A percentile compares a stretch with the other conserved stretches of the same genome.
These are phyloP conservation scores for Camelina neglecta DNA, from an alignment of 345 rosid species.

Conservation along the genomic window DNA sequence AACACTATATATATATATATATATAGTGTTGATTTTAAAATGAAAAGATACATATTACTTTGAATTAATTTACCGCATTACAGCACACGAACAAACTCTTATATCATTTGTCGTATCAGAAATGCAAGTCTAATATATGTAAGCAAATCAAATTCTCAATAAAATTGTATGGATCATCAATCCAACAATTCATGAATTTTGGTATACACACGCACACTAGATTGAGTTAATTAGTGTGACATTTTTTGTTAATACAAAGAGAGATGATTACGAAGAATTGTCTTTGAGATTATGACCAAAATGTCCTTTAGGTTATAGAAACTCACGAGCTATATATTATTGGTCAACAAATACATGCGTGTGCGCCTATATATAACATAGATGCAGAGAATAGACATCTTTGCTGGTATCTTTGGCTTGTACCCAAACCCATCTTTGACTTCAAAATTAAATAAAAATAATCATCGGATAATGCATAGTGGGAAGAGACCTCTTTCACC, in stretches of 20 bases:
- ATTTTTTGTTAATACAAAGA: background rate
- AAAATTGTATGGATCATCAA: background rate
- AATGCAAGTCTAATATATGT: background rate
- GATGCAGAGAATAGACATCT: constrained; percentile 12
- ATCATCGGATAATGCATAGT: constrained; percentile 40
- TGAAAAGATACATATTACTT: background rate
- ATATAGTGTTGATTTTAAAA: background rate
- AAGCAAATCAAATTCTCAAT: background rate
- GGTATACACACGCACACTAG: background rate
- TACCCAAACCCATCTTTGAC: constrained; percentile 41
- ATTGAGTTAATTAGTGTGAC: background rate
- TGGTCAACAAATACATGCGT: constrained; percentile 46
- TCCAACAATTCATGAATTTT: background rate
- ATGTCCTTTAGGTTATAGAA: background rate
- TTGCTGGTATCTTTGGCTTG: constrained; percentile 36
- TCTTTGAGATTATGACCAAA: background rate
- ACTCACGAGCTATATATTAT: background rate
- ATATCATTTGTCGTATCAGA: background rate
- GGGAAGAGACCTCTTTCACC: constrained; percentile 45
- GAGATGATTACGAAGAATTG: constrained; percentile 10
- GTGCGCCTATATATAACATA: constrained; percentile 37
- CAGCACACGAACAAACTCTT: background rate
- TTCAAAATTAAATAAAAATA: constrained; percentile 7
- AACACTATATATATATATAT: background rate
- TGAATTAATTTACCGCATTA: background rate